A percentile compares a stretch with the other conserved stretches of the same genome.
Evolutionary conservation across 176 grass and related monocot genomes (phyloP).

Genomic region (Lolium multiflorum): DNA sequence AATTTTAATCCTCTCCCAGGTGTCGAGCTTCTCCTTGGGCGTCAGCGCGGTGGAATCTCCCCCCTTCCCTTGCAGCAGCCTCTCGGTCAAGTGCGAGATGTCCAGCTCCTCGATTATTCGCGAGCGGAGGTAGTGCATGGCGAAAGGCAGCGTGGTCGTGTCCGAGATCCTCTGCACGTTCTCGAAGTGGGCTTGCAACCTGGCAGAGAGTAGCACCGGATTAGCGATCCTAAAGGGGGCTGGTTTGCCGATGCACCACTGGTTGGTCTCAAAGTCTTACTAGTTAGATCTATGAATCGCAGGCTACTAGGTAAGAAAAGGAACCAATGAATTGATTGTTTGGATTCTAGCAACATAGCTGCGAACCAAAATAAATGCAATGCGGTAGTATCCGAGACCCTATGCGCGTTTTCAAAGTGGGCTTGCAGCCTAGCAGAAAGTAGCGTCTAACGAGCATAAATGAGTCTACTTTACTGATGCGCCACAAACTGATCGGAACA

Average conservation of each 20-base stretch:
- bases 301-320: neutral
- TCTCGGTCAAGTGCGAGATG: slow-evolving; percentile 76
- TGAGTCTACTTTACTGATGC: no score
- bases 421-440: no score
- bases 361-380: no score
- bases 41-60: slow-evolving; percentile 52
- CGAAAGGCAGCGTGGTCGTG: slow-evolving; percentile 82
- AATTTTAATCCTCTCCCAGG: slow-evolving; percentile 90
- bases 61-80: slow-evolving; percentile 80
- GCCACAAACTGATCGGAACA: no score
- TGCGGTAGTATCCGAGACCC: no score
- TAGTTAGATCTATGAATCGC: neutral
- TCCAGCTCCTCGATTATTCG: slow-evolving; percentile 71
- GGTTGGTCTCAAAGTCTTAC: neutral
- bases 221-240: neutral
- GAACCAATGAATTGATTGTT: neutral
- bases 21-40: slow-evolving; percentile 71
- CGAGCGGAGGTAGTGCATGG: slow-evolving; percentile 81
- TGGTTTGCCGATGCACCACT: neutral
- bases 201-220: slow-evolving; percentile 15
- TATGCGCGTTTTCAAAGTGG: no score
- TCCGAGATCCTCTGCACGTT: slow-evolving; percentile 84
- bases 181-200: slow-evolving; percentile 88
- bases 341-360: neutral
- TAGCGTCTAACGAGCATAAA: no score